These are phyloP conservation scores for Ceratobasidium sp. DNA, from an alignment of 1,284 basidiomycete species.

Conservation along the genomic window DNA sequence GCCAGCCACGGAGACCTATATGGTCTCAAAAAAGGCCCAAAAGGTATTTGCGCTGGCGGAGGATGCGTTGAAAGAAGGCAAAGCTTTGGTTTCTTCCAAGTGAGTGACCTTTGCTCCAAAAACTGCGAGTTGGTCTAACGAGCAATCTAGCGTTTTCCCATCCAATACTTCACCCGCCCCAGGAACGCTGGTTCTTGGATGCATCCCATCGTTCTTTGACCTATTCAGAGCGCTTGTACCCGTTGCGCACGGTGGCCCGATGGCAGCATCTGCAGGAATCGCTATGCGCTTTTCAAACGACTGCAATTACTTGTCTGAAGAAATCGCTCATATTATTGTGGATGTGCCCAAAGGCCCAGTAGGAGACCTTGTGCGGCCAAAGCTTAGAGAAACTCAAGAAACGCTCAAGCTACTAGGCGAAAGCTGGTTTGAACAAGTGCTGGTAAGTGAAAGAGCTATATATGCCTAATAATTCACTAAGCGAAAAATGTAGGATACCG, in stretches of 20 bases:
- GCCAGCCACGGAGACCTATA: constrained; percentile 44
- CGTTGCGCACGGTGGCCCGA: constrained; percentile 62
- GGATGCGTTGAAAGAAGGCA: constrained; percentile 46
- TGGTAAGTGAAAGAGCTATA: constrained; percentile 57
- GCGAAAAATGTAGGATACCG: constrained; percentile 50
- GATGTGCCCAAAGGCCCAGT: constrained; percentile 48
- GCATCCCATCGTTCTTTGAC: constrained; percentile 74
- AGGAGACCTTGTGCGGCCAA: constrained; percentile 52
- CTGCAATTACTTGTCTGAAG: constrained; percentile 67
- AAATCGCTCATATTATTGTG: constrained; percentile 53
- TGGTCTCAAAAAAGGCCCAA: constrained; percentile 50
- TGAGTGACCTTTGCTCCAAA: constrained; percentile 40
- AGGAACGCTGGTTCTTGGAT: constrained; percentile 56
- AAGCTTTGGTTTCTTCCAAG: constrained; percentile 44
- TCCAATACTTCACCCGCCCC: constrained; percentile 37
- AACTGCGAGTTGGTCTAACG: neutral
- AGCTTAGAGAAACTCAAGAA: constrained; percentile 58
- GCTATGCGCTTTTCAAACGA: constrained; percentile 89
- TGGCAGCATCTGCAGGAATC: constrained; percentile 62
- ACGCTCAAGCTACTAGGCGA: constrained; percentile 62
- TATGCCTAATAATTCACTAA: neutral
- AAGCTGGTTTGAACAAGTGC: constrained; percentile 69
- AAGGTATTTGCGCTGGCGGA: constrained; percentile 66
- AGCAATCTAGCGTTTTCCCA: constrained; percentile 32
- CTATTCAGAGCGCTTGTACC: constrained; percentile 84